Conservation (phyloP, 345 rosid species). For the Eucalyptus regnans region DNA sequence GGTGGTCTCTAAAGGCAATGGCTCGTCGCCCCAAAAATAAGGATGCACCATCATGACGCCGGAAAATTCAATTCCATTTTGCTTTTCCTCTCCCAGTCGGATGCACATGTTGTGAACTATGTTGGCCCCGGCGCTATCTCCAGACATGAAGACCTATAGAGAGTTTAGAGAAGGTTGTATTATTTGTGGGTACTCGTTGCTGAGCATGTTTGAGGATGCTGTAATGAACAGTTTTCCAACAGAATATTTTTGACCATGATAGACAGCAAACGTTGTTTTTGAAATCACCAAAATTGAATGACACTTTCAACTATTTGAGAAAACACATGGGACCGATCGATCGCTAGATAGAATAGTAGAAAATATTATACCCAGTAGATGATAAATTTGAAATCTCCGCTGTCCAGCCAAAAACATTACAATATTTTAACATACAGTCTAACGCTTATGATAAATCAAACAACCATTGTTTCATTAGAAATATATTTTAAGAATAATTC, state of each 20-base stretch:
- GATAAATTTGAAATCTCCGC: not conserved
- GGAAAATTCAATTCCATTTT: not conserved
- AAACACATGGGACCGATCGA: not conserved
- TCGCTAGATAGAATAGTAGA: not conserved
- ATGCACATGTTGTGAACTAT: conserved; percentile 4
- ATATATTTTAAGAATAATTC: not conserved
- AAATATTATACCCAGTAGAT: not conserved
- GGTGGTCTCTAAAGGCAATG: not conserved
- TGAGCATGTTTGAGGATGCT: not conserved
- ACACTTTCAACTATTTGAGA: not conserved
- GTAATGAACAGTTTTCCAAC: not conserved
- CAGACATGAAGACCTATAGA: conserved; percentile 6
- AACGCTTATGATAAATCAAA: not conserved
- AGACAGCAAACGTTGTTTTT: not conserved
- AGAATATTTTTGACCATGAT: not conserved
- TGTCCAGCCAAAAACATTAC: not conserved
- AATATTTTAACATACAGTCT: not conserved
- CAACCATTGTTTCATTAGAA: not conserved
- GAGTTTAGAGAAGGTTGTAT: not conserved
- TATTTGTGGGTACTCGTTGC: not conserved
- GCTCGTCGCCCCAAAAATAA: conserved; percentile 10
- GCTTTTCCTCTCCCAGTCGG: not conserved
- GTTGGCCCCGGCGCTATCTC: conserved; percentile 31
- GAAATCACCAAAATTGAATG: not conserved
- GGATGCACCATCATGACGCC: conserved; percentile 18